Evolutionary conservation across 2,329 filamentous ascomycete species (phyloP), one percentile per base, ranked within the genome.

Genomic region (Fusarium praegraminearum): DNA sequence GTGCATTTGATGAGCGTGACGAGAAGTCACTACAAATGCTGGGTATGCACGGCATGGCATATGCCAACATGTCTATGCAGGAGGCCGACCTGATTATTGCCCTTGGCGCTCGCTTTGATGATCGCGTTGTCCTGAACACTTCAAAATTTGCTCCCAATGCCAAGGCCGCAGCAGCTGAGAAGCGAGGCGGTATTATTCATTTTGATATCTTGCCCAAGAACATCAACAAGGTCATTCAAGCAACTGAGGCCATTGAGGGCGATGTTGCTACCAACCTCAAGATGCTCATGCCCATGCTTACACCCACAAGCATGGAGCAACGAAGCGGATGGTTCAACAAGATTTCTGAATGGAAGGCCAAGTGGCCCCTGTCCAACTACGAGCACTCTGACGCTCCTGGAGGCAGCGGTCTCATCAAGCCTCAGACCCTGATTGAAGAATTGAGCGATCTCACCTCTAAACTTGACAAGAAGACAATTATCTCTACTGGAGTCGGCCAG

Each of bases 171-270:
- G 95, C 93, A 7, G 85, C 87, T 13, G 93, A 97, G 83, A 90
- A 90, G 56, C 92, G 94, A 67, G 96, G 96, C 75, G 96, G 96
- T 76, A 98, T 99, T 75, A 88, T 98, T 18, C 95, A 99, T 81
- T 98, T 98, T 76, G 95, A 98, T 79, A 95, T 99, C 76, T 92
- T 98, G 91, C 95, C 96, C 75, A 99, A 99, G 90, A 98, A 99
- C 85, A 98, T 98, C 84, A 98, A 98, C 89, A 99, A 98, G 87
- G 94, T 98, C 43, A 92, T 99, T 16, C 93, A 98, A 82, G 94
- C 95, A 10, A 98, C 93, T 43, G 94, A 98, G 83, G 95, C 96
- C 46, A 91, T 98, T 20, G 95, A 97, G 82, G 96, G 96, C 62
- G 95, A 98, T 77, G 93, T 97, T 32, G 90, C 90, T 4, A 83